A percentile compares a stretch with the other conserved stretches of the same genome.
These are phyloP conservation scores for Fusarium sp. DNA, from an alignment of 2,329 filamentous ascomycete species.

Conservation along the genomic window DNA sequence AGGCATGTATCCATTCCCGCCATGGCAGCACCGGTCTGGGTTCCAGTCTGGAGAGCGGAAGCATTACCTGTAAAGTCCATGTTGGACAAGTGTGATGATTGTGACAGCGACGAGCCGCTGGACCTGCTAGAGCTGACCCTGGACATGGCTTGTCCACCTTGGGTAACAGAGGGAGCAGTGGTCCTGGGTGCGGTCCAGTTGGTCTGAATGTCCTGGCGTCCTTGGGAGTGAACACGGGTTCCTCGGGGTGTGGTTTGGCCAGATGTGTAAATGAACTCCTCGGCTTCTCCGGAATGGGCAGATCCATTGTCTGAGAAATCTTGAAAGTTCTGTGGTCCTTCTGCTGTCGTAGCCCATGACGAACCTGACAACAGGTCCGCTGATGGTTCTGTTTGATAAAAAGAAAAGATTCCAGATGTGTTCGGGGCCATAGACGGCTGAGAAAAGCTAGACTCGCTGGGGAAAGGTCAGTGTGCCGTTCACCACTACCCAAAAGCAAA, in stretches of 20 bases:
- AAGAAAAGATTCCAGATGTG: constrained; percentile 69
- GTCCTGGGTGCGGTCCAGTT: constrained; percentile 64
- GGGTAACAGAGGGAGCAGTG: constrained; percentile 50
- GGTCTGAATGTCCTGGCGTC: constrained; percentile 61
- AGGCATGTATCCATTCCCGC: constrained; percentile 68
- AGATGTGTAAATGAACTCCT: constrained; percentile 70
- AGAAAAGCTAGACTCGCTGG: constrained; percentile 71
- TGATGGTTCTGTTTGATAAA: constrained; percentile 73
- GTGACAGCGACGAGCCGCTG: constrained; percentile 63
- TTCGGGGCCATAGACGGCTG: constrained; percentile 67
- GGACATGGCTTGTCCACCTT: constrained; percentile 58
- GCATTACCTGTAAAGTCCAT: constrained; percentile 69
- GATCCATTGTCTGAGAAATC: constrained; percentile 68
- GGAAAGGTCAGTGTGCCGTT: constrained; percentile 71
- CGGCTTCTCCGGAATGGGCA: constrained; percentile 66
- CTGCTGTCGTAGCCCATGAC: constrained; percentile 70
- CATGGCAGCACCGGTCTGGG: constrained; percentile 57
- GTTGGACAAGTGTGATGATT: constrained; percentile 66
- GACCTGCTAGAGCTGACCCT: constrained; percentile 58
- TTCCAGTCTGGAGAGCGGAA: constrained; percentile 60
- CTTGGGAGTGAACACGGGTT: constrained; percentile 59
- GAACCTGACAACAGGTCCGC: constrained; percentile 69
- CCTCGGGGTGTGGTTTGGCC: constrained; percentile 70
- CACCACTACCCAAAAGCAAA: constrained; percentile 59
- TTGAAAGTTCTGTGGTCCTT: constrained; percentile 74